Evolutionary conservation across 208 protist genomes (phyloP).

Genomic region (Novymonas esmeraldas): DNA sequence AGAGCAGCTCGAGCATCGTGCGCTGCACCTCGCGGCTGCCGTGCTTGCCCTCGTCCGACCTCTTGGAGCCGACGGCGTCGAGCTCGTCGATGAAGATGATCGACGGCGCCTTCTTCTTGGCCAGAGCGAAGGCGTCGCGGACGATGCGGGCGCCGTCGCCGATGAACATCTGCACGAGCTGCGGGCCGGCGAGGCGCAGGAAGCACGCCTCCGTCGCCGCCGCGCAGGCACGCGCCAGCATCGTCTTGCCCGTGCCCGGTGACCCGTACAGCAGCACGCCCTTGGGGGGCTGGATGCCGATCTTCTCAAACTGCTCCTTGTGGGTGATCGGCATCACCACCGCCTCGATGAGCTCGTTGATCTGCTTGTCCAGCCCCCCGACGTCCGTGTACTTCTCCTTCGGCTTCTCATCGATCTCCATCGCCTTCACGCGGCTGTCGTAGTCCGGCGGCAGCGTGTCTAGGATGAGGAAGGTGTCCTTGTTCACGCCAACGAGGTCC

Average conservation of each 20-base stretch:
- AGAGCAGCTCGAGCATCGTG: slow-evolving; percentile 99
- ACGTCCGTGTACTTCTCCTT: slow-evolving; percentile 99
- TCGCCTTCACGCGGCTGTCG: slow-evolving; percentile 99
- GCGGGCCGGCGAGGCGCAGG: slow-evolving; percentile 99
- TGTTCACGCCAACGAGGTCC: slow-evolving; percentile 99
- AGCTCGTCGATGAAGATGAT: slow-evolving; percentile 99
- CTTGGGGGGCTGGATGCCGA: slow-evolving; percentile 99
- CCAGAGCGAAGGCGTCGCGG: slow-evolving; percentile 99
- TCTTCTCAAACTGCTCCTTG: slow-evolving; percentile 97
- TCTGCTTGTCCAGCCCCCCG: slow-evolving; percentile 99
- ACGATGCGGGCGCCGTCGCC: slow-evolving; percentile 99
- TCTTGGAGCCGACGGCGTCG: slow-evolving; percentile 99
- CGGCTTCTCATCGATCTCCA: slow-evolving; percentile 99
- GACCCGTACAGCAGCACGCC: slow-evolving; percentile 97
- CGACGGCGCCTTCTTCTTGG: slow-evolving; percentile 99
- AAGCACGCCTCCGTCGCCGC: slow-evolving; percentile 99
- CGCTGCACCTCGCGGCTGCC: slow-evolving; percentile 99
- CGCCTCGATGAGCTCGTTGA: slow-evolving; percentile 98
- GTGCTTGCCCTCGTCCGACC: slow-evolving; percentile 97
- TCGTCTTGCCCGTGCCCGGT: slow-evolving; percentile 98
- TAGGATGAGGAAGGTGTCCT: slow-evolving; percentile 99
- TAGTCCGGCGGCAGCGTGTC: slow-evolving; percentile 99
- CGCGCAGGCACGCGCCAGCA: slow-evolving; percentile 99
- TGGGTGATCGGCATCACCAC: slow-evolving; percentile 99
- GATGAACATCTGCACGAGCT: slow-evolving; percentile 99